Evolutionary conservation across 129 eudicot genomes (phyloP), one percentile per base, ranked within the genome.

Genomic region (Helianthus tuberosus): DNA sequence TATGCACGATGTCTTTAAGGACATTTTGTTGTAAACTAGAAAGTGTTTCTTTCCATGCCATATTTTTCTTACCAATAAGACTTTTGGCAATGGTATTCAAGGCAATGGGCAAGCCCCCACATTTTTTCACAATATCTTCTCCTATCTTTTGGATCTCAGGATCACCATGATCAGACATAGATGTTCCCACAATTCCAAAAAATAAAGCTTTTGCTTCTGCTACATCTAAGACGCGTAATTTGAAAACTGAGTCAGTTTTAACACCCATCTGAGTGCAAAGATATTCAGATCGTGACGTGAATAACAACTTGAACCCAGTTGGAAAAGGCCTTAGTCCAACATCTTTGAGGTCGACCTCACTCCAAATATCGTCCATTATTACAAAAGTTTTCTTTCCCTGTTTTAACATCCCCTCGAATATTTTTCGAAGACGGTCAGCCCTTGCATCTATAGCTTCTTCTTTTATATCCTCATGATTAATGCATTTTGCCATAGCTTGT

Each of bases 101-200:
- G 60, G 60, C 60, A 53, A 53, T 53, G 20, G 60, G 60, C 27
- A 53, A 53, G n/a, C 60, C 60, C 15, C 60, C 27, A 15, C 60
- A 53, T 14, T 14, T 14, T 5, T 15, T 53, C 16, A 53, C 60
- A 53, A 53, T 53, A 53, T 5, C 60, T n/a, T 53, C 60, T 53
- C 60, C 60, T n/a, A 53, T 53, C 60, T 53, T 16, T 4, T 63
- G 25, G 25, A 63, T 12, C 12, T 63, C 49, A 14, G 27, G 27
- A 63, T 63, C 12, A 36, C 14, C 25, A 36, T 5, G 3, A 63
- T 63, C 39, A 8, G 44, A 32, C 0, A 6, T 5, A 41, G 43
- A 29, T 61, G 0, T 5, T 14, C 14, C 49, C 13, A 38, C 20
- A n/a, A 63, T 63, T 6, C 11, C 23, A n/a, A 35, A 63, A n/a